Evolutionary conservation across 306 rosid genomes (phyloP), one percentile per base, ranked within the genome.

Genomic region (Macrotyloma uniflorum): DNA sequence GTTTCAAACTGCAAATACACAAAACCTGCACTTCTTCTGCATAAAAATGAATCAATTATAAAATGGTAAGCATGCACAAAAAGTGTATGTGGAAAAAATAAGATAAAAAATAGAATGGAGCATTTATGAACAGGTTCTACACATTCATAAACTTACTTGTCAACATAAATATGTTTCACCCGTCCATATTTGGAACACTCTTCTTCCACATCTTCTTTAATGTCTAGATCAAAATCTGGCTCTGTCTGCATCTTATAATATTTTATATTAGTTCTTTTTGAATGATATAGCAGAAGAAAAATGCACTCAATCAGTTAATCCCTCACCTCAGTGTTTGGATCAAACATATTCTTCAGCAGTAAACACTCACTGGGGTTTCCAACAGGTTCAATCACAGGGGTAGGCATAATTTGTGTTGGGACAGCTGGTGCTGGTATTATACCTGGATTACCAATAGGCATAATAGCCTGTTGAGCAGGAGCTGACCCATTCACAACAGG

Each of bases 131-230:
- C 51, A 5, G 67, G 14, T 55, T 47, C 28, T 20, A 55, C 3
- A 30, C 26, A 28, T 46, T 70, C 36, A 67, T 24, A 38, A 64
- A 81, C 97, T 81, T 86, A 95, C 99, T 90, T 95, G 83, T 95
- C 99, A 30, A 95, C 99, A 65, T 87, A 84, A 26, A 91, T 91
- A 88, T 95, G 98, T 83, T 87, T 86, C 87, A 95, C 99, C 50
- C 84, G 89, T 43, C 99, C 99, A 80, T 78, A 93, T 83, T 93
- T 95, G 49, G 97, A 93, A 63, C 99, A 95, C 83, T 95, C 99
- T 65, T 91, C 99, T 81, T 91, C 97, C 11, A 95, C 99, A 70
- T 95, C 99, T 16, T 93, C 99, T 86, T 86, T 93, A 47, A 95
- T 95, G 80, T 95, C 99, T 58, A 85, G 66, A 84, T 93, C 99